phyloP scores from a whole-genome alignment of 73 alveolate genomes.

The Uronychia setigera region DNA sequence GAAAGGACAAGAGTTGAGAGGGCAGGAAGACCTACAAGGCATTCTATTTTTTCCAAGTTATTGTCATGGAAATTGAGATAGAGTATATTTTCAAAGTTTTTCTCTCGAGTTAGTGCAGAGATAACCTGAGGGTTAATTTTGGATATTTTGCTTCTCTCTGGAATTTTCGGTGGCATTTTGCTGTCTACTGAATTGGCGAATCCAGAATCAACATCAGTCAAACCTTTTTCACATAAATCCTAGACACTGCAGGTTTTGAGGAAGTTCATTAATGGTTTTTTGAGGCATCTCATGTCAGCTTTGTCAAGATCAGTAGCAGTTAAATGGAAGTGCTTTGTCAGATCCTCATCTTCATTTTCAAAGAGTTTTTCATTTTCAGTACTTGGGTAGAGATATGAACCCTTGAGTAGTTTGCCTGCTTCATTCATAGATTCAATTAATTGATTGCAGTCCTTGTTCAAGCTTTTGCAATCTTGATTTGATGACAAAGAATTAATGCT shows the following conservation, averaged over 20 bases:
- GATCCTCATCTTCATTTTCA: neutral
- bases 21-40: constrained; percentile 75
- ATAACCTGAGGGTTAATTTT: constrained; percentile 17
- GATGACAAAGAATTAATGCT: constrained; percentile 2
- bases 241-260: constrained; percentile 63
- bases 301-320: constrained; percentile 73
- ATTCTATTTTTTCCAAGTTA: constrained; percentile 80
- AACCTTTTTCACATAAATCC: constrained; percentile 38
- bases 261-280: constrained; percentile 60
- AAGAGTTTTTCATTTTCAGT: constrained; percentile 16
- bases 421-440: constrained; percentile 32
- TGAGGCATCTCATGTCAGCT: constrained; percentile 74
- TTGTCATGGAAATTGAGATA: constrained; percentile 88
- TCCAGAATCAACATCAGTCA: constrained; percentile 39
- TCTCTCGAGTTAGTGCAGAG: constrained; percentile 13
- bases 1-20: constrained; percentile 83
- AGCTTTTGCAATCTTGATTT: constrained; percentile 1
- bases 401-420: constrained; percentile 37
- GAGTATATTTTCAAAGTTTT: constrained; percentile 59
- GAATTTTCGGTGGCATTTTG: constrained; percentile 63
- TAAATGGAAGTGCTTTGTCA: constrained; percentile 20
- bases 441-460: constrained; percentile 37
- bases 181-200: constrained; percentile 30
- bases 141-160: constrained; percentile 36
- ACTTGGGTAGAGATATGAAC: constrained; percentile 38